These are phyloP conservation scores for Fagus crenata DNA, from an alignment of 306 rosid species.

Conservation along the genomic window DNA sequence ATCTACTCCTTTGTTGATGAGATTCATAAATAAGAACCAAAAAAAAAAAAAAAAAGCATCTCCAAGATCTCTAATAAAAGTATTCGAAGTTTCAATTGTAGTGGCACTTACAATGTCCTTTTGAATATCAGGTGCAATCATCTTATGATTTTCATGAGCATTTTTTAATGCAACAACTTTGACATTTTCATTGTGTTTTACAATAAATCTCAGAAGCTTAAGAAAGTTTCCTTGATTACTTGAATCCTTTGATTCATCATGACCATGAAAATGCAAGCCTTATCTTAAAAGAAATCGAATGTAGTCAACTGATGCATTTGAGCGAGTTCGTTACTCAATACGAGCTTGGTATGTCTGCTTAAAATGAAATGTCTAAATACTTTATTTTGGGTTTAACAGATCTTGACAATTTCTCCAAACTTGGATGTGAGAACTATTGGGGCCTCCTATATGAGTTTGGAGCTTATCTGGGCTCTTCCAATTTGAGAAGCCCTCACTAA, in stretches of 20 bases:
- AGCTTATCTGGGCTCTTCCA: no score
- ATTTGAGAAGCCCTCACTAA: no score
- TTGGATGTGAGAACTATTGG: no score
- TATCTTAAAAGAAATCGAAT: background rate
- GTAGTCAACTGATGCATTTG: background rate
- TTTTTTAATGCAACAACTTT: background rate
- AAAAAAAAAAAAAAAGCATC: background rate
- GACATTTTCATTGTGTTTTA: background rate
- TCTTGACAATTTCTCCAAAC: no score
- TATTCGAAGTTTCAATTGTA: background rate
- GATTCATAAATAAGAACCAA: background rate
- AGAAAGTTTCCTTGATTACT: background rate
- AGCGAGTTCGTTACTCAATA: background rate
- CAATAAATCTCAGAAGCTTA: background rate
- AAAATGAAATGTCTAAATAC: no score
- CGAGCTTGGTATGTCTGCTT: no score
- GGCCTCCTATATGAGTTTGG: no score
- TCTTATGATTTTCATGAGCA: conserved; percentile 2
- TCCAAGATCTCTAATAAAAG: background rate
- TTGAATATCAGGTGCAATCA: background rate
- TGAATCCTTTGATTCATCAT: background rate
- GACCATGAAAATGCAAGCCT: background rate
- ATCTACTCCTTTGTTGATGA: conserved; percentile 5
- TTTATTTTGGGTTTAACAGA: no score
- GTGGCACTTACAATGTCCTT: background rate